phyloP scores from a whole-genome alignment of 2,329 filamentous ascomycete species.

The Scolecobasidium constrictum region DNA sequence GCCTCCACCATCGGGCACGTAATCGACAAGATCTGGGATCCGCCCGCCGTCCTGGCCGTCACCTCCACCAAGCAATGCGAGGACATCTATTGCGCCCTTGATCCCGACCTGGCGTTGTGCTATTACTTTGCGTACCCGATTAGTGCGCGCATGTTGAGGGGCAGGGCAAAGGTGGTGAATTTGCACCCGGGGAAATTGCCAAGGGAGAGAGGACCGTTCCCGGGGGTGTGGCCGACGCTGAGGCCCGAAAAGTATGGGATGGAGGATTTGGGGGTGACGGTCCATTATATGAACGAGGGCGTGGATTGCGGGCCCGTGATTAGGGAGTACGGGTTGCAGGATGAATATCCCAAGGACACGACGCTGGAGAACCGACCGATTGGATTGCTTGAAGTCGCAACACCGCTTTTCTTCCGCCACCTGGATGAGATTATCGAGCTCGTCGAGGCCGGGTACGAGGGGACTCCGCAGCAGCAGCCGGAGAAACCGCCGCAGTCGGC shows the following conservation, averaged over 20 bases:
- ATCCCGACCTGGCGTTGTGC: constrained; percentile 1
- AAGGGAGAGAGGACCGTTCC: background rate
- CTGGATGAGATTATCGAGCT: background rate
- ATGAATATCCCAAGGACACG: background rate
- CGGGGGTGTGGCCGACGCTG: background rate
- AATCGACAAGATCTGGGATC: background rate
- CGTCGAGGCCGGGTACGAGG: background rate
- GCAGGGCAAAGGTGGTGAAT: background rate
- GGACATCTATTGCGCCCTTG: background rate
- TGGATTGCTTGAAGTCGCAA: background rate
- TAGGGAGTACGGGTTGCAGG: background rate
- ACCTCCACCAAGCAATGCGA: background rate
- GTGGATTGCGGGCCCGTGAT: constrained; percentile 2
- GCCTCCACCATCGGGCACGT: constrained; percentile 45
- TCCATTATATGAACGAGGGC: constrained; percentile 1
- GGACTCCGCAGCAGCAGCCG: background rate
- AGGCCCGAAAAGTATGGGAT: background rate
- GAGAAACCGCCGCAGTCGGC: background rate
- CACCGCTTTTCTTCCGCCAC: background rate
- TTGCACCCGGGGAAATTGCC: constrained; percentile 1
- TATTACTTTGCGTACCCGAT: constrained; percentile 1
- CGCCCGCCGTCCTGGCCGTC: background rate
- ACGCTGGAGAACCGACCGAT: background rate
- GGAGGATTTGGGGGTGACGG: background rate
- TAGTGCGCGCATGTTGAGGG: background rate